Evolutionary conservation across 2,329 filamentous ascomycete genomes (phyloP).

Genomic region (Albophoma yamanashiensis): DNA sequence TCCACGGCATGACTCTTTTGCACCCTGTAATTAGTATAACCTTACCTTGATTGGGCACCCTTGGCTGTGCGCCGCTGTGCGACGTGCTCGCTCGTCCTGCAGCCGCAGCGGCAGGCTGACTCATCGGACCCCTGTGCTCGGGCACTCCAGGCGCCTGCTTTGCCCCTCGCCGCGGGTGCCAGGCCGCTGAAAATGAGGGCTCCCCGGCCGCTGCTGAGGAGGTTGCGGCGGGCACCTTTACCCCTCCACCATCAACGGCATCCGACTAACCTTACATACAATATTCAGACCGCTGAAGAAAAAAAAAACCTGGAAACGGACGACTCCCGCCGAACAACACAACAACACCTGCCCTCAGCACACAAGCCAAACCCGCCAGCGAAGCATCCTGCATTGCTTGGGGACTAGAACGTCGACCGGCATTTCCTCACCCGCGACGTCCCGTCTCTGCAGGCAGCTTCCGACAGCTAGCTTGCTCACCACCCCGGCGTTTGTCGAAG

Average conservation of each 20-base stretch:
- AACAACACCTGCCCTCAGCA: background rate
- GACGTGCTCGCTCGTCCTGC: background rate
- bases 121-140: background rate
- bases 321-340: background rate
- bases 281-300: background rate
- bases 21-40: background rate
- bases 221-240: background rate
- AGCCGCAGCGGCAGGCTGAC: background rate
- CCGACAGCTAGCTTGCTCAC: background rate
- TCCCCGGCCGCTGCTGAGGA: background rate
- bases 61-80: too few relatives aligned
- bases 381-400: background rate
- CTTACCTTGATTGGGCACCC: too few relatives aligned
- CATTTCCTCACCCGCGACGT: background rate
- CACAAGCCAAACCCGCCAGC: background rate
- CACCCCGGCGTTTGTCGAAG: background rate
- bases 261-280: background rate
- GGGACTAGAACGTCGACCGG: background rate
- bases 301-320: background rate
- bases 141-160: background rate
- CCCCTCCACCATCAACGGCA: background rate
- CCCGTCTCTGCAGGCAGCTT: background rate
- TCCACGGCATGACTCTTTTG: background rate
- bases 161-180: background rate
- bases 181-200: background rate